Evolutionary conservation across 2,329 filamentous ascomycete species (phyloP).

Genomic region (Xylaria sp.): DNA sequence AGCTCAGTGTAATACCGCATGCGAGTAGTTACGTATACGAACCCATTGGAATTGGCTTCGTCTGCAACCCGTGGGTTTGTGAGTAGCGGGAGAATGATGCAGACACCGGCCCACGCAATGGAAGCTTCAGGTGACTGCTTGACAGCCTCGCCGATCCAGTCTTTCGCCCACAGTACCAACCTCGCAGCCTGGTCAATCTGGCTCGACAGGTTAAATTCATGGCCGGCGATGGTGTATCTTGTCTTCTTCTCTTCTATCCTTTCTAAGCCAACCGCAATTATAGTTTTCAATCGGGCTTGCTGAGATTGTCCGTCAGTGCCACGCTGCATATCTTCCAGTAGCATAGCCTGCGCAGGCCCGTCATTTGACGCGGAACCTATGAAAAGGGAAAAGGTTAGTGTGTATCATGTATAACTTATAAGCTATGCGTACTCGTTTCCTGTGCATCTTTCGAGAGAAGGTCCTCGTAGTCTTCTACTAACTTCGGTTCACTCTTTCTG

Average conservation of each 20-base stretch:
- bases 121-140: slow-evolving; percentile 50
- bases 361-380: slow-evolving; percentile 8
- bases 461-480: slow-evolving; percentile 45
- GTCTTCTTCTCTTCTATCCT: slow-evolving; percentile 30
- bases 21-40: slow-evolving; percentile 50
- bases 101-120: slow-evolving; percentile 52
- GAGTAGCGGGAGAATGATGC: slow-evolving; percentile 52
- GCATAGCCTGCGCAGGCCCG: neutral
- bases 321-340: neutral
- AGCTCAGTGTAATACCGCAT: slow-evolving; percentile 51
- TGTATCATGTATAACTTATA: slow-evolving; percentile 34
- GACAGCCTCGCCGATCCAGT: slow-evolving; percentile 45
- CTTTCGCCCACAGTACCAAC: slow-evolving; percentile 42
- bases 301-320: neutral
- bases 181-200: slow-evolving; percentile 42
- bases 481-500: slow-evolving; percentile 28
- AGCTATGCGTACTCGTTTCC: slow-evolving; percentile 37
- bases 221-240: slow-evolving; percentile 28
- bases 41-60: slow-evolving; percentile 49
- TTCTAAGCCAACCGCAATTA: slow-evolving; percentile 16
- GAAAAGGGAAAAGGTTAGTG: neutral
- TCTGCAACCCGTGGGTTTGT: slow-evolving; percentile 47
- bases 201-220: slow-evolving; percentile 33
- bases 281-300: slow-evolving; percentile 9
- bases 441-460: slow-evolving; percentile 33